These are phyloP conservation scores for Penicillium sp. DNA, from an alignment of 2,329 filamentous ascomycete genomes.

Conservation along the genomic window DNA sequence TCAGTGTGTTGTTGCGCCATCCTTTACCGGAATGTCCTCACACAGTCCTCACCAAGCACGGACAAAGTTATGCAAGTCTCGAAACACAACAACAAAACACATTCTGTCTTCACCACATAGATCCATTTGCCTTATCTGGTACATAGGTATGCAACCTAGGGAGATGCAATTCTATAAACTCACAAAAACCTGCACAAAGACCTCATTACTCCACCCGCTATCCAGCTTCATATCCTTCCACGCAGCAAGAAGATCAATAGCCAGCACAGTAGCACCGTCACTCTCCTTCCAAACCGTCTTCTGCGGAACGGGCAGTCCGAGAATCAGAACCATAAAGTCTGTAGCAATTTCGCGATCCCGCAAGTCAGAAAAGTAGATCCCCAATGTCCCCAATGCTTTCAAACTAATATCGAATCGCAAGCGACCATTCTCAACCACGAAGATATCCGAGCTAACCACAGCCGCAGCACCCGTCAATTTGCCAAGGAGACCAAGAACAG, in stretches of 20 bases:
- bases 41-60: too few species aligned
- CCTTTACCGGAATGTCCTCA: too few species aligned
- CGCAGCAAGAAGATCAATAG: conserved; percentile 70
- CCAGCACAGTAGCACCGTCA: conserved; percentile 58
- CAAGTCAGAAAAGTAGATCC: conserved; percentile 71
- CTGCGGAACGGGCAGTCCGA: conserved; percentile 63
- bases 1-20: too few species aligned
- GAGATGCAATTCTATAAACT: conserved; percentile 14
- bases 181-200: conserved; percentile 61
- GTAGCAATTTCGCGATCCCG: conserved; percentile 56
- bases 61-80: too few species aligned
- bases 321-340: conserved; percentile 70
- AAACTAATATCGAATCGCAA: conserved; percentile 64
- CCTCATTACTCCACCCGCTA: conserved; percentile 75
- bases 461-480: conserved; percentile 91
- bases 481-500: conserved; percentile 70
- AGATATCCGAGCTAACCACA: conserved; percentile 59
- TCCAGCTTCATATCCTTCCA: conserved; percentile 70
- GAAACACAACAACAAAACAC: too few species aligned
- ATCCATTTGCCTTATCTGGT: too few species aligned
- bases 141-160: too few species aligned
- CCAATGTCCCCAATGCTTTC: conserved; percentile 70
- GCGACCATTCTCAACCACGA: conserved; percentile 55
- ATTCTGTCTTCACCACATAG: too few species aligned
- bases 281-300: conserved; percentile 57